Base-by-base conservation (phyloP, 106 monocot genomes). In the Hemerocallis citrina region DNA sequence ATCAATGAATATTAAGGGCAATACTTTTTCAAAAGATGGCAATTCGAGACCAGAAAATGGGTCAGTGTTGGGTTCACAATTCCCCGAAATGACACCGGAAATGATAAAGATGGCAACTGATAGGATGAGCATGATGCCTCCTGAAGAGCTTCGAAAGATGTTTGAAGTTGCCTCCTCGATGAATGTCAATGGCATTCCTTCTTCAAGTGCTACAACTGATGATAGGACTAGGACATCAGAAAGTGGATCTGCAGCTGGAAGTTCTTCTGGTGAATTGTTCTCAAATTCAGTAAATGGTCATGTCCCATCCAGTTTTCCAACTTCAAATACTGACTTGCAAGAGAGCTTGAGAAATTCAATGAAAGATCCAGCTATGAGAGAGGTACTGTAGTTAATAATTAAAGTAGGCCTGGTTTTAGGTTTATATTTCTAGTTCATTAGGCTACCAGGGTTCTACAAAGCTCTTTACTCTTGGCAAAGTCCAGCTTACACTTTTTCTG, bases 321-420 rank as follows among this genome's bases (percentile, higher is more conserved):
- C 42, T 47, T 77, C 88, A 41, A 64, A 79, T 37, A 24, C 69
- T 67, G 84, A 77, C 71, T 67, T 96, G 61, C 90, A 89, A 63
- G 85, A 89, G 32, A 73, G 52, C 57, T 62, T 91, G 73, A 81
- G 72, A 63, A 91, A 75, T 73, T 67, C 87, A 60, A 81, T 87
- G 81, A 98, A 74, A 65, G 91, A 98, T 68, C 91, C 96, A 28
- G 91, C 87, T 12, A 98, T 82, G 96, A 79, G 70, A 44, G 74
- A 98, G 96, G 96, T 98, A 75, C 25, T 69, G 4, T 34, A 25
- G 28, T 61, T 58, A 65, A n/a, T 43, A n/a, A n/a, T n/a, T n/a
- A n/a, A n/a, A n/a, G n/a, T n/a, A n/a, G n/a, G n/a, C n/a, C n/a
- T n/a, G 12, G n/a, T n/a, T n/a, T n/a, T n/a, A n/a, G n/a, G n/a